A percentile compares a stretch with the other conserved stretches of the same genome.
phyloP scores from a whole-genome alignment of 2,329 filamentous ascomycete genomes.

The Mycosphaerella sp. region DNA sequence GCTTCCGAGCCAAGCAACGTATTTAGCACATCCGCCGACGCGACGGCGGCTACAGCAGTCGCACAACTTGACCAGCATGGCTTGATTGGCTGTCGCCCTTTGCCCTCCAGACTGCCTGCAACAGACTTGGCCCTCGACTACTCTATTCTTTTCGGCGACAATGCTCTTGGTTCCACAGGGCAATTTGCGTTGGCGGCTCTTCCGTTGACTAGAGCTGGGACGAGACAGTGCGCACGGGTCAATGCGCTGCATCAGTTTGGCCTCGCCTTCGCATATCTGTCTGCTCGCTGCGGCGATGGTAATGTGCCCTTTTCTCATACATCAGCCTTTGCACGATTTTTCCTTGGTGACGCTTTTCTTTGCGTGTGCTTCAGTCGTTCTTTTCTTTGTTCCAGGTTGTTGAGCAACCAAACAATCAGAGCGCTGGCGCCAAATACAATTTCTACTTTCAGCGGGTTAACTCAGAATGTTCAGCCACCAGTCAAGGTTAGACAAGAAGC shows the following conservation, averaged over 20 bases:
- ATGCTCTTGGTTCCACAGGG: background rate
- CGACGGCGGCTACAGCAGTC: background rate
- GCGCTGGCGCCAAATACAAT: background rate
- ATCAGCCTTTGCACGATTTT: background rate
- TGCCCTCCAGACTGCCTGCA: background rate
- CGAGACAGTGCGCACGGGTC: background rate
- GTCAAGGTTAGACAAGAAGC: constrained; percentile 6
- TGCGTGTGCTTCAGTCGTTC: background rate
- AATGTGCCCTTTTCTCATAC: background rate
- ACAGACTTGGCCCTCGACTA: background rate
- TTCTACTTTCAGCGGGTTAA: background rate
- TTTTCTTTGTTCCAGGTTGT: background rate
- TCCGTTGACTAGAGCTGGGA: background rate
- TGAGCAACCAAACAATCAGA: background rate
- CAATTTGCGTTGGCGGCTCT: constrained; percentile 1
- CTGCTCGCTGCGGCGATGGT: background rate
- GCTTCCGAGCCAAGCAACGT: background rate
- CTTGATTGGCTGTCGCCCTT: background rate
- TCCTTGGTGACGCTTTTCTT: background rate
- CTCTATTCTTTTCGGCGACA: background rate
- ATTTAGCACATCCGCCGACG: background rate
- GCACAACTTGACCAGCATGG: background rate
- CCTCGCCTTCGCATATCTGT: background rate
- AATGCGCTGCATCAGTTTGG: background rate
- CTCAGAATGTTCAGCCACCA: constrained; percentile 7